Conservation (phyloP, 768 basidiomycete species). For the Fomitopsis pulvina region DNA sequence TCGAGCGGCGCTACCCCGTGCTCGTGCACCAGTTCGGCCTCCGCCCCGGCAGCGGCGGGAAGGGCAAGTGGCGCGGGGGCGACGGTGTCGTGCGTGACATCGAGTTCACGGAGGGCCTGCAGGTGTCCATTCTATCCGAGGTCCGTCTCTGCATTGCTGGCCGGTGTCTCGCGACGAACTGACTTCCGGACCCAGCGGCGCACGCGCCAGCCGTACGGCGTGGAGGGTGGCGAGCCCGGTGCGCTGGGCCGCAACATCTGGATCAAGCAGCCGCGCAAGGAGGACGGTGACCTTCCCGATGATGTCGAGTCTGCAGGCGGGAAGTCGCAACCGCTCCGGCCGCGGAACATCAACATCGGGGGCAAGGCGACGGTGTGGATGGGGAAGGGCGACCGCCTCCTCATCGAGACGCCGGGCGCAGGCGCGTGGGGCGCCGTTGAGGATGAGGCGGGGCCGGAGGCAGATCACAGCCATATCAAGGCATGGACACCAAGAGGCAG, state of each 20-base stretch:
- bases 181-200: slow-evolving; percentile 50
- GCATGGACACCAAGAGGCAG: slow-evolving; percentile 72
- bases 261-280: slow-evolving; percentile 62
- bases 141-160: slow-evolving; percentile 28
- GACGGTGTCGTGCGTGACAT: slow-evolving; percentile 82
- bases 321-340: slow-evolving; percentile 19
- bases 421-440: slow-evolving; percentile 69
- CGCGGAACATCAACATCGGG: slow-evolving; percentile 75
- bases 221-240: slow-evolving; percentile 73
- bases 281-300: slow-evolving; percentile 60
- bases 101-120: slow-evolving; percentile 74
- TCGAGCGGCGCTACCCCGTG: slow-evolving; percentile 93
- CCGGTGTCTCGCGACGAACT: background rate
- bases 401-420: slow-evolving; percentile 86
- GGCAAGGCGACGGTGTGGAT: slow-evolving; percentile 85
- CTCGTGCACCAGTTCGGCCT: slow-evolving; percentile 79
- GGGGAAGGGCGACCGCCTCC: slow-evolving; percentile 77
- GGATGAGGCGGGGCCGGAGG: slow-evolving; percentile 20
- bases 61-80: slow-evolving; percentile 71
- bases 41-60: slow-evolving; percentile 61
- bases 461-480: slow-evolving; percentile 26
- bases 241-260: slow-evolving; percentile 79
- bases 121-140: slow-evolving; percentile 87
- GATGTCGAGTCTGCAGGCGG: slow-evolving; percentile 16
- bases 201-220: slow-evolving; percentile 79